Evolutionary conservation across 495 filamentous ascomycete genomes (phyloP).

Genomic region (Viridothelium virens): DNA sequence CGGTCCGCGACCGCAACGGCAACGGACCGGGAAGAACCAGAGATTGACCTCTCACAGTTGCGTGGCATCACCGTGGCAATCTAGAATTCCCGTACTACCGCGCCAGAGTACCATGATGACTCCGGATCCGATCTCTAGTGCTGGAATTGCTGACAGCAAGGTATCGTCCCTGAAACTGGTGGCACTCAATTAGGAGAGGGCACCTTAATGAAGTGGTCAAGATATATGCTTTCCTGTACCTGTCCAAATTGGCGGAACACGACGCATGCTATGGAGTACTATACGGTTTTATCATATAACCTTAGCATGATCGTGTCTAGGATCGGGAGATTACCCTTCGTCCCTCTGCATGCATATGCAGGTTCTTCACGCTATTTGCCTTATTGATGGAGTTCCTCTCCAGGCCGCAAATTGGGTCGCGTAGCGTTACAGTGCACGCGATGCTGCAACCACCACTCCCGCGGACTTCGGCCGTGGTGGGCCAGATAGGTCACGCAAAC

Average conservation of each 20-base stretch:
- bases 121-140: not conserved
- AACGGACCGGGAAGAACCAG: constrained; percentile 6
- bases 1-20: not conserved
- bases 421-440: constrained; percentile 3
- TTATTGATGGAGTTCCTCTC: not conserved
- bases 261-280: not conserved
- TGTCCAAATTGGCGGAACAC: not conserved
- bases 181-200: not conserved
- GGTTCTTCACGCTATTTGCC: constrained; percentile 2
- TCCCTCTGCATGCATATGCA: constrained; percentile 9
- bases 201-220: not conserved
- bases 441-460: not conserved
- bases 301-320: constrained; percentile 1
- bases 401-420: constrained; percentile 8
- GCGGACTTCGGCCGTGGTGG: not conserved
- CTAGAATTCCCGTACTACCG: not conserved
- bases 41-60: not conserved
- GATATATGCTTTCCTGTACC: not conserved
- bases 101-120: constrained; percentile 6
- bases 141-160: constrained; percentile 4
- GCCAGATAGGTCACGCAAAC: not conserved
- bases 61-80: not conserved
- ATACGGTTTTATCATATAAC: not conserved
- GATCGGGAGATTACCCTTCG: constrained; percentile 6
- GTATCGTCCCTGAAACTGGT: not conserved